Conservation (phyloP, 176 grass and related monocot genomes). For the maize (Zea mays) region Zm-B73-REFERENCE-NAM-5.0 NC_050098.1:162260001-162260500, state of each 20-base stretch:
- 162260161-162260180: constrained; percentile 1
- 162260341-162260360: constrained; percentile 61
- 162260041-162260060: constrained; percentile 44
- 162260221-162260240: constrained; percentile 47
- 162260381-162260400: constrained; percentile 9
- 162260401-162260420: constrained; percentile 15
- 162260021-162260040: constrained; percentile 92
- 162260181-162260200: constrained; percentile 22
- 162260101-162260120: constrained; percentile 8
- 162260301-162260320: constrained; percentile 86
- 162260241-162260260: constrained; percentile 86
- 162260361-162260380: constrained; percentile 30
- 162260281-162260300: constrained; percentile 91
- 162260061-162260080: constrained; percentile 5
- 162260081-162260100: constrained; percentile 2
- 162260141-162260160: neutral
- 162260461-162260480: constrained; percentile 10
- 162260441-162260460: constrained; percentile 18
- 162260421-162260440: constrained; percentile 22
- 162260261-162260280: constrained; percentile 94
- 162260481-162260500: constrained; percentile 12
- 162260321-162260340: constrained; percentile 66
- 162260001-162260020: constrained; percentile 90
- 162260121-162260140: constrained; percentile 7
- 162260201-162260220: constrained; percentile 23